A percentile compares a stretch with the other conserved stretches of the same genome.
Evolutionary conservation across 768 basidiomycete genomes (phyloP).

Genomic region (Serendipita vermifera): DNA sequence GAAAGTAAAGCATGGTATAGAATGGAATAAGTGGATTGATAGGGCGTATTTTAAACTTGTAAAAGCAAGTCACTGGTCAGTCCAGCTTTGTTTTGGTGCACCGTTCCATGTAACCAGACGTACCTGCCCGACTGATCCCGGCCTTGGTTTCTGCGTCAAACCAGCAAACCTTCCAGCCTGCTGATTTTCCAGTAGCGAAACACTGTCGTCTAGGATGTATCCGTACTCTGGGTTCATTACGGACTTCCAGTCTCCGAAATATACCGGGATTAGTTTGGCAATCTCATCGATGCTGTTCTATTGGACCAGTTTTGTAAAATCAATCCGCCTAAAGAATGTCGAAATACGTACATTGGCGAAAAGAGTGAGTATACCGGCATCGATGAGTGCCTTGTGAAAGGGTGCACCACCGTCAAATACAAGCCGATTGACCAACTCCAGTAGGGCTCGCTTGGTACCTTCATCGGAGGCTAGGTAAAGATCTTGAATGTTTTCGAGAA

Average conservation of each 20-base stretch:
- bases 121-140: too few species aligned
- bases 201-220: not conserved
- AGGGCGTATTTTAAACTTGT: not conserved
- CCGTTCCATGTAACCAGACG: too few species aligned
- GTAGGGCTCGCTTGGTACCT: not conserved
- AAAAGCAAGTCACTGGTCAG: too few species aligned
- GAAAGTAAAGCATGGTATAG: not conserved
- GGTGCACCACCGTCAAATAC: not conserved
- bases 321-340: too few species aligned
- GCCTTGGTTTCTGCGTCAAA: too few species aligned
- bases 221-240: not conserved
- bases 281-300: too few species aligned
- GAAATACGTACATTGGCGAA: not conserved
- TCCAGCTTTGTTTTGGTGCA: too few species aligned
- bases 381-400: not conserved
- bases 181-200: too few species aligned
- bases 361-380: not conserved
- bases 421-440: not conserved
- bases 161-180: too few species aligned
- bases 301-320: too few species aligned
- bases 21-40: slow-evolving; percentile 1
- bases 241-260: not conserved
- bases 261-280: not conserved
- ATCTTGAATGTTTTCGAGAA: not conserved
- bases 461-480: not conserved